A percentile compares a stretch with the other conserved stretches of the same genome.
These are phyloP conservation scores for Candida andamanensis DNA, from an alignment of 805 yeast species.

Conservation along the genomic window DNA sequence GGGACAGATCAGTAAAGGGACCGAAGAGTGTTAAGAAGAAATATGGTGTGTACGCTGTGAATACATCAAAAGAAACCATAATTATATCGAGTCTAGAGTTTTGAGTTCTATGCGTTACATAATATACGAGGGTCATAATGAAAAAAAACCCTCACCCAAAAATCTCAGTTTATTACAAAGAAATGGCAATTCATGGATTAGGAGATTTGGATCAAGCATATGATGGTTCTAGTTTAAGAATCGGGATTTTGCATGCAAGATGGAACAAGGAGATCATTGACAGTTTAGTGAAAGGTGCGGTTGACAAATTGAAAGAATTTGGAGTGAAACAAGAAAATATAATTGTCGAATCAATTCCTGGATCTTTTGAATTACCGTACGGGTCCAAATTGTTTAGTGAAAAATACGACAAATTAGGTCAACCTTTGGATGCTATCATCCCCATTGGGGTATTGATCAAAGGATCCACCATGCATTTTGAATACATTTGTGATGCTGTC, in stretches of 20 bases:
- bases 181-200: conserved; percentile 76
- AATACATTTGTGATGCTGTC: conserved; percentile 89
- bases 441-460: conserved; percentile 94
- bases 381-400: conserved; percentile 57
- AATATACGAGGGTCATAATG: too few species aligned
- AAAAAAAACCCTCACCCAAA: neutral
- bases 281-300: conserved; percentile 75
- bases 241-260: conserved; percentile 92
- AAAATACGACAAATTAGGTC: conserved; percentile 35
- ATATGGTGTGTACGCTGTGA: too few species aligned
- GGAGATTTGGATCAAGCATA: conserved; percentile 67
- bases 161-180: neutral
- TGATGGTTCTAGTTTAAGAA: conserved; percentile 60
- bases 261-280: conserved; percentile 83
- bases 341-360: conserved; percentile 82
- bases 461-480: conserved; percentile 98
- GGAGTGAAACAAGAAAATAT: conserved; percentile 79
- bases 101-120: too few species aligned
- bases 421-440: conserved; percentile 74
- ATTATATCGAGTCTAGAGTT: too few species aligned
- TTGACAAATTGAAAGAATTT: conserved; percentile 49
- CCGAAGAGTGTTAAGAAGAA: too few species aligned
- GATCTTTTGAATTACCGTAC: conserved; percentile 89
- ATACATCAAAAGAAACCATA: too few species aligned
- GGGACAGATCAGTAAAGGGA: too few species aligned